phyloP scores from a whole-genome alignment of 2,329 filamentous ascomycete species.

The Colletotrichum eleusines region DNA sequence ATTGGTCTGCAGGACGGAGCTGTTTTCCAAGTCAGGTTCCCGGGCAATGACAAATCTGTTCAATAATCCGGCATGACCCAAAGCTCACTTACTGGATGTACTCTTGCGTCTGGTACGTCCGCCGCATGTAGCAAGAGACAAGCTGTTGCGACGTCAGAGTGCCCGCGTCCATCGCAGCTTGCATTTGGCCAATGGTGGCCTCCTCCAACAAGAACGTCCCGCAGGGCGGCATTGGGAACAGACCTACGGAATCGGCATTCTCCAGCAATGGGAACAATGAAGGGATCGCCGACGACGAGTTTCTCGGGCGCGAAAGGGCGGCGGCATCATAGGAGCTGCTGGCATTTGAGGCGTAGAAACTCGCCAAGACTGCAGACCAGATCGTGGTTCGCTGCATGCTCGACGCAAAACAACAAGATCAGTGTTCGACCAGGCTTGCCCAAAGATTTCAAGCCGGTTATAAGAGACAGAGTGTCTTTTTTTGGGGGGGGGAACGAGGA shows the following conservation, averaged over 20 bases:
- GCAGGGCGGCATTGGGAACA: slow-evolving; percentile 75
- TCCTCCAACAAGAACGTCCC: slow-evolving; percentile 73
- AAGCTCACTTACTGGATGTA: slow-evolving; percentile 68
- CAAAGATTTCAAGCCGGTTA: background rate
- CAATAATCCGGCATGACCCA: too few relatives aligned
- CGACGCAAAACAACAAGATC: too few relatives aligned
- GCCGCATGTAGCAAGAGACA: slow-evolving; percentile 71
- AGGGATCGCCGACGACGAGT: slow-evolving; percentile 32
- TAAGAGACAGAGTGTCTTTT: background rate
- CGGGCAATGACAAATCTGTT: rapidly evolving
- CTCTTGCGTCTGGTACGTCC: slow-evolving; percentile 71
- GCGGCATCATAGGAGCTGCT: background rate
- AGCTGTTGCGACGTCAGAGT: slow-evolving; percentile 69
- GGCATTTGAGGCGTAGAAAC: background rate
- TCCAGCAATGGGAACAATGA: slow-evolving; percentile 52
- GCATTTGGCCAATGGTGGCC: slow-evolving; percentile 76
- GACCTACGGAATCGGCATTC: slow-evolving; percentile 51
- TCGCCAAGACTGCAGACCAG: background rate
- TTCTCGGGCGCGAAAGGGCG: background rate
- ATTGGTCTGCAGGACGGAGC: slow-evolving; percentile 74
- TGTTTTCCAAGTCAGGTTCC: slow-evolving; percentile 44
- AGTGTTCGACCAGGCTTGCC: too few relatives aligned
- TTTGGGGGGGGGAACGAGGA: background rate
- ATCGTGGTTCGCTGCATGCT: slow-evolving; percentile 1
- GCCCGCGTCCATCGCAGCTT: slow-evolving; percentile 66